Evolutionary conservation across 2,329 filamentous ascomycete genomes (phyloP), one percentile per base, ranked within the genome.

Genomic region (Paecilomyces niveus): DNA sequence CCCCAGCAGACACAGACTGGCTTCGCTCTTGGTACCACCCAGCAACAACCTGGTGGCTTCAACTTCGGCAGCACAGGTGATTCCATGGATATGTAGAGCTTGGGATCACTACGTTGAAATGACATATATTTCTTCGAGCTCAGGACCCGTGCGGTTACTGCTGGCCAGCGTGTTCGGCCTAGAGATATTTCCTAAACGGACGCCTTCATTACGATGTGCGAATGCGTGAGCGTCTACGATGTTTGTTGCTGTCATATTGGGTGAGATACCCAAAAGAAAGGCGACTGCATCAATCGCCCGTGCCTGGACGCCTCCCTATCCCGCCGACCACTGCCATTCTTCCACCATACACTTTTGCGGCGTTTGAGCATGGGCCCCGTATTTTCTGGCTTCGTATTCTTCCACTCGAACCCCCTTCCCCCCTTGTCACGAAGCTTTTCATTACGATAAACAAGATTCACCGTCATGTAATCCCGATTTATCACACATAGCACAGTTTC

Each of bases 61-160:
- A 96, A 90, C 85, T 99, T 99, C 74, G 90, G 90, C 74, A 81
- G 86, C 70, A 85, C 85, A 62, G 84, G 81, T 64, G 87, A 89
- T 70, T 85, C 84, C 49, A 89, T 89, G 86, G 87, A 89, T 70
- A 90, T 88, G 85, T 88, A 83, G 83, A 76, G 54, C 33, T 56
- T 52, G 53, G 59, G 59, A 49, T 21, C 56, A 13, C 53, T 59
- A 29, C 7, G 5, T 11, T 57, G 26, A 49, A 54, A 56, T 24
- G 10, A 59, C 18, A 11, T 58, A 51, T 53, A 15, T 45, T 45
- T 45, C 39, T 45, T 45, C 15, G 7, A 32, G 29, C n/a, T 32
- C 31, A 54, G 22, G 45, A 24, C 18, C 50, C 15, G 50, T 24
- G 26, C 22, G 11, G 22, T 52, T 52, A 29, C 50, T 52, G 22